Evolutionary conservation across 1,139 yeast genomes (phyloP).

Genomic region (Scheffersomyces quercinus): DNA sequence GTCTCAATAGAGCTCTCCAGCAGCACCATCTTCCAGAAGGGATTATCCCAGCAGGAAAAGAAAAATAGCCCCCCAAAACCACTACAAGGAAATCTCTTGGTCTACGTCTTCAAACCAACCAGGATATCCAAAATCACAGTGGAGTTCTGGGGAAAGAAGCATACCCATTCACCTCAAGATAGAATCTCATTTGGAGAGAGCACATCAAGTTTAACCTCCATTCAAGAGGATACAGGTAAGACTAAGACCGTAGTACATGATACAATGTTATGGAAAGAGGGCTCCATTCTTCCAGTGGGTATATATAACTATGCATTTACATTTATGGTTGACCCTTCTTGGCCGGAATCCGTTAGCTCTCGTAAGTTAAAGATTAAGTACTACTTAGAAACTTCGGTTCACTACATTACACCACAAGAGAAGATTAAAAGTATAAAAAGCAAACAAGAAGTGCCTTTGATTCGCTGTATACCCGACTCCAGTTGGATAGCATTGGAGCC

Average conservation of each 20-base stretch:
- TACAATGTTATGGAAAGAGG: slow-evolving; percentile 11
- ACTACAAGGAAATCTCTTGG: not conserved
- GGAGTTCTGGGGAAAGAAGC: not conserved
- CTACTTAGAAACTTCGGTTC: slow-evolving; percentile 8
- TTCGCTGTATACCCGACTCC: not conserved
- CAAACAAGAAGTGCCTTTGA: not conserved
- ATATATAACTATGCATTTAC: slow-evolving; percentile 16
- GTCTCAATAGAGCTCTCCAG: not conserved
- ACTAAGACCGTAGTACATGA: slow-evolving; percentile 9
- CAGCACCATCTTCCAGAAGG: not conserved
- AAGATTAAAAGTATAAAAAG: not conserved
- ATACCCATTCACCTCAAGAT: not conserved
- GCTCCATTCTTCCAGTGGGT: slow-evolving; percentile 8
- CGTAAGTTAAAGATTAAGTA: slow-evolving; percentile 10
- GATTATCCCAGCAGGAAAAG: not conserved
- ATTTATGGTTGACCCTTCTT: slow-evolving; percentile 12
- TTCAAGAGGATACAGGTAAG: not conserved
- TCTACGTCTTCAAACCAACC: not conserved
- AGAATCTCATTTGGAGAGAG: too few species aligned
- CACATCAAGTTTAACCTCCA: too few species aligned
- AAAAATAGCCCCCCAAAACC: not conserved
- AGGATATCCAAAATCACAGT: not conserved
- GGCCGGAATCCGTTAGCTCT: slow-evolving; percentile 13
- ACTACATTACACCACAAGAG: slow-evolving; percentile 1
- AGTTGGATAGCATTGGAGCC: slow-evolving; percentile 1